Evolutionary conservation across 257 asterid species (phyloP), one percentile per base, ranked within the genome.

Genomic region (Nyctanthes arbortristis): DNA sequence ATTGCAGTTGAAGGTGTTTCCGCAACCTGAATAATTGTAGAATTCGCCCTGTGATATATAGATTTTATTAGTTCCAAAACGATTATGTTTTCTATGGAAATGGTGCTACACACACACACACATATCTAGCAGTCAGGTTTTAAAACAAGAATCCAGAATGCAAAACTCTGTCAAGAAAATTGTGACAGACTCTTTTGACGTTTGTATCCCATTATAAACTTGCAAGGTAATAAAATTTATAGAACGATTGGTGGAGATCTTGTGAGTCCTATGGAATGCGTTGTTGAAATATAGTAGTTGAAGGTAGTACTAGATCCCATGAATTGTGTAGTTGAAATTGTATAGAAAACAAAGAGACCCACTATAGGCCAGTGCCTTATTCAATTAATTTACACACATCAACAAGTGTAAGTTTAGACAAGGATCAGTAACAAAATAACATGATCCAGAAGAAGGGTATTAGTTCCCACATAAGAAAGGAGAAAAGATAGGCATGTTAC

Each of bases 11-110:
- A 94, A 82, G 61, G 99, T 94, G 74, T 94, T 94, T 77, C 99
- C 99, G 77, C 99, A 94, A 66, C 99, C 99, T 64, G 99, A 89
- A 82, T 94, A 94, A 78, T 94, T 94, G 81, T 94, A 94, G 77
- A 82, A 94, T 73, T 94, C 97, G 69, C 98, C 98, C 98, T 93
- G 92, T 71, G 36, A 70, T 77, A 57, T 58, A 79, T 52, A 64
- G 56, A 55, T 24, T 61, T 54, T 62, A 54, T 35, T 60, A 45
- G 74, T 33, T 39, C 68, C 62, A 75, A 70, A 55, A 61, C 8
- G 67, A 34, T 62, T 30, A 35, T 56, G 32, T 36, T 55, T 45
- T 16, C n/a, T n/a, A n/a, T n/a, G n/a, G n/a, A n/a, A n/a, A n/a
- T n/a, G n/a, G n/a, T n/a, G n/a, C n/a, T n/a, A n/a, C n/a, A n/a